Conservation (phyloP, 495 filamentous ascomycete genomes). For the Bryoglossum gracile region DNA sequence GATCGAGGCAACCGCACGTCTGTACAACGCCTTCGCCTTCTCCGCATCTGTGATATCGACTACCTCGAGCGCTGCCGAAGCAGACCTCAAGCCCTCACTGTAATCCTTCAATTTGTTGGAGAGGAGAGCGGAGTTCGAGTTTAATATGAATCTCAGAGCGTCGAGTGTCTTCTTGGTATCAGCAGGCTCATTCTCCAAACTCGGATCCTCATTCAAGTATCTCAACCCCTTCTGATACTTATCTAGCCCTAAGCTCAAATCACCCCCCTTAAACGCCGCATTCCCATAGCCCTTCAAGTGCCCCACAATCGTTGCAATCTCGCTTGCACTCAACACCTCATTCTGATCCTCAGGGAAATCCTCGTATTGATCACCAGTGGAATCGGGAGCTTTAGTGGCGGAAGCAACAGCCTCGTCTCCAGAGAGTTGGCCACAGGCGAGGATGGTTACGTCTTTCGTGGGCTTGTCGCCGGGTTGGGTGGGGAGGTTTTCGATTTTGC, state of each 20-base stretch:
- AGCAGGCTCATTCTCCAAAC: conserved; percentile 57
- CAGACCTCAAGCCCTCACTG: conserved; percentile 59
- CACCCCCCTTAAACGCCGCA: conserved; percentile 74
- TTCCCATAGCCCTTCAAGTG: conserved; percentile 91
- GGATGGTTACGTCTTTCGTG: conserved; percentile 58
- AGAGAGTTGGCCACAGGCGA: conserved; percentile 79
- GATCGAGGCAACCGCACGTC: conserved; percentile 65
- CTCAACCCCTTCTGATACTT: conserved; percentile 98
- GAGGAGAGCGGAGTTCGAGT: conserved; percentile 73
- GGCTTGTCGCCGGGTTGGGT: conserved; percentile 79
- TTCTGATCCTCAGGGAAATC: conserved; percentile 83
- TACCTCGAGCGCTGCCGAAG: conserved; percentile 66
- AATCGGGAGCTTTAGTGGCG: conserved; percentile 59
- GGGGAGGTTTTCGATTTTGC: conserved; percentile 82
- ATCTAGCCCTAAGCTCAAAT: conserved; percentile 64
- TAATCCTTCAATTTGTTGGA: conserved; percentile 71
- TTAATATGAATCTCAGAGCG: conserved; percentile 64
- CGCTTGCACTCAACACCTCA: conserved; percentile 42
- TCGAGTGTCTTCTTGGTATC: conserved; percentile 61
- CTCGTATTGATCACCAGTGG: conserved; percentile 86
- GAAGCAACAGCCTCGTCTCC: conserved; percentile 57
- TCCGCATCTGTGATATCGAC: conserved; percentile 62
- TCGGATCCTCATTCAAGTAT: conserved; percentile 85
- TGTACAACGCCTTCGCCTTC: conserved; percentile 80
- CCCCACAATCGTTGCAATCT: conserved; percentile 71